A percentile compares a stretch with the other conserved stretches of the same genome.
These are phyloP conservation scores for Verbena officinalis DNA, from an alignment of 257 asterid genomes.

Conservation along the genomic window DNA sequence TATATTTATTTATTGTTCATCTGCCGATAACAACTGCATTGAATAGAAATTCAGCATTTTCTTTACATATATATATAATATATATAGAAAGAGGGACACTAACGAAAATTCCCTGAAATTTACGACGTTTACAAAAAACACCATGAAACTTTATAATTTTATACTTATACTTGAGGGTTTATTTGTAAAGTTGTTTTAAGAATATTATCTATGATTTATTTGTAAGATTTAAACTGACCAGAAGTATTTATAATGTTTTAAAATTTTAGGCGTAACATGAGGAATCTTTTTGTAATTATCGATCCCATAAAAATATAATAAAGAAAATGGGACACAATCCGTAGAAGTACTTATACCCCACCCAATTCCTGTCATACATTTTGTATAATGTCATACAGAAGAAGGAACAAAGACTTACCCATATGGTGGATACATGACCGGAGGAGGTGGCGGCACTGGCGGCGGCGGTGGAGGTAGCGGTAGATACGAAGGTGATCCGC, in stretches of 20 bases:
- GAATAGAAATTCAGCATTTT: slow-evolving; percentile 28
- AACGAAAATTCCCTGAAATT: too few relatives aligned
- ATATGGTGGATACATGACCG: slow-evolving; percentile 82
- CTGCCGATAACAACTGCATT: slow-evolving; percentile 69
- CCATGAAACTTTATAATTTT: too few relatives aligned
- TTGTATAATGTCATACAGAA: slow-evolving; percentile 38
- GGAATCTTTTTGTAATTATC: not conserved
- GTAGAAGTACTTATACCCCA: slow-evolving; percentile 42
- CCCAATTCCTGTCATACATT: slow-evolving; percentile 50
- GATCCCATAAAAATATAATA: not conserved
- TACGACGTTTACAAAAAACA: too few relatives aligned
- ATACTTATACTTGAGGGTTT: too few relatives aligned
- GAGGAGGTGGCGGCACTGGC: slow-evolving; percentile 58
- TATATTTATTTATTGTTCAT: slow-evolving; percentile 48
- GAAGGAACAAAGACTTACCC: slow-evolving; percentile 48
- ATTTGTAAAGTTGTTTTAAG: too few relatives aligned
- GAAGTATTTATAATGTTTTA: too few relatives aligned
- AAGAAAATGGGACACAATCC: slow-evolving; percentile 34
- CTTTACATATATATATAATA: too few relatives aligned
- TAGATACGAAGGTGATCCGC: slow-evolving; percentile 54
- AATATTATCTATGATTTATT: too few relatives aligned
- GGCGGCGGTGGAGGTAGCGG: slow-evolving; percentile 61
- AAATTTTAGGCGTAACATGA: too few relatives aligned
- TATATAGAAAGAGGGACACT: too few relatives aligned
- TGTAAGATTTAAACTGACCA: too few relatives aligned